Evolutionary conservation across 78 protist species (phyloP), one percentile per base, ranked within the genome.

Genomic region (Polysphondylium violaceum): DNA sequence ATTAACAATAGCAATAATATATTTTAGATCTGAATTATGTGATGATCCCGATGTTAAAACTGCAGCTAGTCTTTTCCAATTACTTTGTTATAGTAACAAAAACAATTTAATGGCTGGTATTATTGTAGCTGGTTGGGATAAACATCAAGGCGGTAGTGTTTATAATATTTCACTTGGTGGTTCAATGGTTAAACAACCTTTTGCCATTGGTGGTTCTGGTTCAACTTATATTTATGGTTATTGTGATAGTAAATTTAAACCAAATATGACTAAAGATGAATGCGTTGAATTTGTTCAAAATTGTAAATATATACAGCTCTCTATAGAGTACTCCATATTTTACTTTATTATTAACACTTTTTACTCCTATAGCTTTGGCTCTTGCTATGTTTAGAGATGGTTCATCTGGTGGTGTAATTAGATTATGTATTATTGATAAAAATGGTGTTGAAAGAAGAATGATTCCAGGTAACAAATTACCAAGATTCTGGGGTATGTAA

Each of bases 321-420:
- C 27, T 31, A 5, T 17, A 35, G 17, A 33, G 6, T 17, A 11
- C 19, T 33, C 40, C n/a, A 40, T 67, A 40, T 21, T 16, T 17
- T 67, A 3, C 16, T 33, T 33, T 40, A 19, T n/a, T 33, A 16
- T 35, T 12, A 19, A 1, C 38, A 38, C 23, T 29, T 23, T 71
- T 71, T 51, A 51, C 17, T 29, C 11, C 31, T 27, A 21, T 50
- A 74, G 99, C 98, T 7, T 64, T 98, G 41, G 55, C 98, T 2
- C 96, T 91, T 56, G 99, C 99, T 41, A 97, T 97, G 98, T 88
- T 95, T 4, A 89, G 99, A 33, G 99, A 99, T 78, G 98, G 99
- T 36, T 96, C 99, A n/a, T 95, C 98, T 25, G 99, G 99, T 31
- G 99, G 99, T 44, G 86, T 96, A 58, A 91, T 97, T 75, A 95